phyloP scores from a whole-genome alignment of 257 asterid genomes.

The Solanum chaucha region DNA sequence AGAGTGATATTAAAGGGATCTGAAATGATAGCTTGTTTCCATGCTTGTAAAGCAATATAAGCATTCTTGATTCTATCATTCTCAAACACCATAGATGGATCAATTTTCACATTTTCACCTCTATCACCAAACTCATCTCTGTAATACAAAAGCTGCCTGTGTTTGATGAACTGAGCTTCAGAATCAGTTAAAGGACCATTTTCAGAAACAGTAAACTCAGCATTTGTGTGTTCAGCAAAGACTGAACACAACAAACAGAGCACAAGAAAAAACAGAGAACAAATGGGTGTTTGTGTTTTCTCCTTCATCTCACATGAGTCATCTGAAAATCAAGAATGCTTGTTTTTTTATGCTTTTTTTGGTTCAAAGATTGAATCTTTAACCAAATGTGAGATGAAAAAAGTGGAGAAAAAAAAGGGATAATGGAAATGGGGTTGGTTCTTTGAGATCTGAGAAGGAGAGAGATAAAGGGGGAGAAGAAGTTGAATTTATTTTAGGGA shows the following conservation, averaged over 20 bases:
- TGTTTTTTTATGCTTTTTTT: neutral
- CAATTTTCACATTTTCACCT: conserved; percentile 65
- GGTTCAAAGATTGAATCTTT: neutral
- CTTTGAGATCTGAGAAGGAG: neutral
- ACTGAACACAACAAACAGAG: conserved; percentile 7
- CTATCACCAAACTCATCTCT: conserved; percentile 67
- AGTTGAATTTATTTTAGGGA: conserved; percentile 17
- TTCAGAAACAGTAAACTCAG: conserved; percentile 7
- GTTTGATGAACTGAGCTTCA: conserved; percentile 42
- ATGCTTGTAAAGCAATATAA: conserved; percentile 76
- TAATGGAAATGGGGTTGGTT: conserved; percentile 1
- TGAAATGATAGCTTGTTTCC: conserved; percentile 79
- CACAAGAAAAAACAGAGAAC: neutral
- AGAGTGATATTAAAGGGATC: conserved; percentile 59
- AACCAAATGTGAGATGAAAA: conserved; percentile 6
- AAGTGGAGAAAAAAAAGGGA: neutral
- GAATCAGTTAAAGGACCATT: conserved; percentile 53
- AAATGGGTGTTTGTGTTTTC: conserved; percentile 15
- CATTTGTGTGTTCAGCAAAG: conserved; percentile 1
- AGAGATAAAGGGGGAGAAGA: neutral
- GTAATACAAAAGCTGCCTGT: conserved; percentile 66
- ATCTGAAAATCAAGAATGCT: conserved; percentile 30
- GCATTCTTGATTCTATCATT: conserved; percentile 59
- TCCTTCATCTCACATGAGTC: conserved; percentile 77
- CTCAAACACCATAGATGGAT: conserved; percentile 54